Percentiles rank a stretch among this genome's conserved stretches.
Evolutionary conservation across 495 filamentous ascomycete genomes (phyloP).

Genomic region (Penicillium samsonianum): DNA sequence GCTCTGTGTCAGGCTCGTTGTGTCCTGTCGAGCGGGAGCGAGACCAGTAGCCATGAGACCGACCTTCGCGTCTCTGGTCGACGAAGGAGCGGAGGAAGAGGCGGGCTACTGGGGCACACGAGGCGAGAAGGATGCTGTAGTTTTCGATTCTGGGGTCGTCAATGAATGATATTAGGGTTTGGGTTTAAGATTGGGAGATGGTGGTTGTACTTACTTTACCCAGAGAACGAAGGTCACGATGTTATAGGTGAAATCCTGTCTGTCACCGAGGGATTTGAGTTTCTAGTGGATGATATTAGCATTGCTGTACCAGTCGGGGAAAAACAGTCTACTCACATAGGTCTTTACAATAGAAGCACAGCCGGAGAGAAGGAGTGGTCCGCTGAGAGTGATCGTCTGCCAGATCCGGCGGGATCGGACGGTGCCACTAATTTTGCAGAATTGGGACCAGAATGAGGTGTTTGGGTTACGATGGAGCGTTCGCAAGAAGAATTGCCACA

Average conservation of each 20-base stretch:
- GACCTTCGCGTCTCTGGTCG: slow-evolving; percentile 25
- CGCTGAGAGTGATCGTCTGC: slow-evolving; percentile 38
- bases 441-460: slow-evolving; percentile 32
- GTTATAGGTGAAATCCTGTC: slow-evolving; percentile 38
- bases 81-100: slow-evolving; percentile 35
- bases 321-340: slow-evolving; percentile 26
- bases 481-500: slow-evolving; percentile 40
- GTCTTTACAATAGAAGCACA: slow-evolving; percentile 42
- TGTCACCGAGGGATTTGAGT: slow-evolving; percentile 33
- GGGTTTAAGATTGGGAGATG: neutral
- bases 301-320: neutral
- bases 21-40: slow-evolving; percentile 24
- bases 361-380: slow-evolving; percentile 36
- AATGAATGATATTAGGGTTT: neutral
- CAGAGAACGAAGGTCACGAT: slow-evolving; percentile 41
- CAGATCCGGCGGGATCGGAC: slow-evolving; percentile 37
- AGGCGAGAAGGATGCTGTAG: slow-evolving; percentile 39
- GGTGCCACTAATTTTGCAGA: slow-evolving; percentile 33
- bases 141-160: slow-evolving; percentile 35
- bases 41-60: slow-evolving; percentile 31
- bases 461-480: slow-evolving; percentile 32
- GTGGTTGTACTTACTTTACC: slow-evolving; percentile 33
- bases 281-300: slow-evolving; percentile 19
- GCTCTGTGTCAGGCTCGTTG: slow-evolving; percentile 21
- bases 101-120: slow-evolving; percentile 36